Conservation (phyloP, 371 early-diverging fungal species). For the Blakeslea trispora region DNA sequence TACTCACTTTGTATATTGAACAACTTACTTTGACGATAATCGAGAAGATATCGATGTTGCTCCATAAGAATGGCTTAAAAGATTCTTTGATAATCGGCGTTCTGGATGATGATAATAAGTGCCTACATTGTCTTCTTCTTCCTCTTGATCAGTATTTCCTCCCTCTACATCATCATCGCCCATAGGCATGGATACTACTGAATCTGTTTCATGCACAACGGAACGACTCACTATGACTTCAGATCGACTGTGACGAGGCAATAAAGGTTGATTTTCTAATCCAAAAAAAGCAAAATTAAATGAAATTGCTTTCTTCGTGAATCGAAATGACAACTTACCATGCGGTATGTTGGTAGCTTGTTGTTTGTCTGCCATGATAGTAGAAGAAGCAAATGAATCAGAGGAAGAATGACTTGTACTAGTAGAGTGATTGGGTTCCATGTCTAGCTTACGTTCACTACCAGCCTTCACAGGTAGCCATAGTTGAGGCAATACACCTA, state of each 20-base stretch:
- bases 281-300: background rate
- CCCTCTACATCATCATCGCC: slow-evolving; percentile 30
- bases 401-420: slow-evolving; percentile 13
- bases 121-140: slow-evolving; percentile 27
- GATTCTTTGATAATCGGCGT: slow-evolving; percentile 36
- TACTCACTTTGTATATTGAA: background rate
- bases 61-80: slow-evolving; percentile 27
- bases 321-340: background rate
- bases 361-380: background rate
- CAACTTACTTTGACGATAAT: background rate
- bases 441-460: slow-evolving; percentile 6
- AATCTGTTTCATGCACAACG: background rate
- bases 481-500: slow-evolving; percentile 72
- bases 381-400: slow-evolving; percentile 1
- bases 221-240: too few species aligned
- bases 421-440: background rate
- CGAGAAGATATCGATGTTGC: slow-evolving; percentile 5
- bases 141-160: slow-evolving; percentile 40
- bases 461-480: slow-evolving; percentile 68
- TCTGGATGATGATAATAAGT: slow-evolving; percentile 66
- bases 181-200: slow-evolving; percentile 4
- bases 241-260: slow-evolving; percentile 1
- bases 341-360: background rate
- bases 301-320: background rate
- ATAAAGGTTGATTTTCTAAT: slow-evolving; percentile 13